Evolutionary conservation across 176 grass and related monocot species (phyloP), one percentile per base, ranked within the genome.

Genomic region (Rhynchospora tenuis): DNA sequence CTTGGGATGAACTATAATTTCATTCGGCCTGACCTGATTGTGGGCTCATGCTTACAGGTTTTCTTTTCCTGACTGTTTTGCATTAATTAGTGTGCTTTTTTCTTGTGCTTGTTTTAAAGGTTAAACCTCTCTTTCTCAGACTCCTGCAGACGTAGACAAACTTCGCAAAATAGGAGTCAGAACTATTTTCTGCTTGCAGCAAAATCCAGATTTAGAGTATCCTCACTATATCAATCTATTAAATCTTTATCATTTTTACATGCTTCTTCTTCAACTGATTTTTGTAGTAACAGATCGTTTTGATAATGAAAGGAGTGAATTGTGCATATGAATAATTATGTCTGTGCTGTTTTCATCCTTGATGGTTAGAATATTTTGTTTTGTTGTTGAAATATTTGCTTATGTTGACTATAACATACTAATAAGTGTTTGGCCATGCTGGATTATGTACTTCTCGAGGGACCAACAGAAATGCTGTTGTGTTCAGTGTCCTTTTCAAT

Each of bases 1-100:
- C 89, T 99, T 27, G 96, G 96, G 64, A 95, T 99, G 93, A 99
- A 99, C 78, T 99, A 95, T 85, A 93, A 90, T 85, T 93, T 99
- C 65, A 95, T 99, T 85, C 84, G 86, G 57, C 96, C 91, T 12
- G 89, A 95, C 70, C 85, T 99, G 87, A 95, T 99, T 62, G 96
- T 99, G 54, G 96, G 96, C 66, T 99, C 96, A 72, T 99, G 96
- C 83, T 90, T 95, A 77, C 96, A 99, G 96, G 96, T 99, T 81
- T 70, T 86, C 58, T 78, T 85, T 48, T 44, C 29, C 42, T n/a
- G 80, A 72, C 71, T 17, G 57, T 63, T 83, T 82, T 70, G 7
- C 11, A 57, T 60, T 87, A 7, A 11, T 19, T 59, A 64, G 59
- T 19, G 61, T 62, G 19, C 11, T 73, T 55, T 24, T 28, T 62